Evolutionary conservation across 169 alveolate species (phyloP), one percentile per base, ranked within the genome.

Genomic region (Plasmodium coatneyi): DNA sequence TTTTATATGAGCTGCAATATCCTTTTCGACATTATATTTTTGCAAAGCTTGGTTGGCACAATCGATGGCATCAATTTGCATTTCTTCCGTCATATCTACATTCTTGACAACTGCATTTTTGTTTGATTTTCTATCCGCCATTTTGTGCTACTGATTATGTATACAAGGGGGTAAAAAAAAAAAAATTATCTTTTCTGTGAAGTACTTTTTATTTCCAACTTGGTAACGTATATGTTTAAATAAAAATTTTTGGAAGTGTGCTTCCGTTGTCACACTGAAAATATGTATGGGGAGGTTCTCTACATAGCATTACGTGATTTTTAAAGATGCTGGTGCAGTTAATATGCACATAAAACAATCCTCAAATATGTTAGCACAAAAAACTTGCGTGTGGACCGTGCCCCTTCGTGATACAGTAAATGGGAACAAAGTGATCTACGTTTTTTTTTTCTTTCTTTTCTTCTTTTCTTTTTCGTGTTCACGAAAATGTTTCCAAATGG

Each of bases 51-150:
- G 99, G 32, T 98, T 98, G 22, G 99, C 99, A 92, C 99, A 98
- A 95, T 99, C 99, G 95, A 99, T 98, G 39, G 99, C 99, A 95
- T 98, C 99, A 95, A 98, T 98, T 93, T 98, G 99, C 99, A 98
- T 98, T 83, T 98, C 99, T 94, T 99, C 99, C 49, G 99, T 98
- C 99, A 99, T 99, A 96, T 99, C 99, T 81, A 99, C 99, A 96
- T 98, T 99, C 96, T 99, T 99, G 95, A 99, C 94, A 71, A 86
- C 93, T 6, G 93, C 93, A 86, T 86, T 86, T 72, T 97, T 81
- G 97, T 98, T 79, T 98, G 99, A 90, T 97, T 97, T 95, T 95
- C 95, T 34, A 86, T 86, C 93, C 9, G 93, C 93, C 93, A 86
- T 86, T 86, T 76, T 86, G 76, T 66, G 36, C 30, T 12, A 66